These are phyloP conservation scores for Stagonosporopsis cucurbitacearum DNA, from an alignment of 2,329 filamentous ascomycete genomes.

Conservation along the genomic window DNA sequence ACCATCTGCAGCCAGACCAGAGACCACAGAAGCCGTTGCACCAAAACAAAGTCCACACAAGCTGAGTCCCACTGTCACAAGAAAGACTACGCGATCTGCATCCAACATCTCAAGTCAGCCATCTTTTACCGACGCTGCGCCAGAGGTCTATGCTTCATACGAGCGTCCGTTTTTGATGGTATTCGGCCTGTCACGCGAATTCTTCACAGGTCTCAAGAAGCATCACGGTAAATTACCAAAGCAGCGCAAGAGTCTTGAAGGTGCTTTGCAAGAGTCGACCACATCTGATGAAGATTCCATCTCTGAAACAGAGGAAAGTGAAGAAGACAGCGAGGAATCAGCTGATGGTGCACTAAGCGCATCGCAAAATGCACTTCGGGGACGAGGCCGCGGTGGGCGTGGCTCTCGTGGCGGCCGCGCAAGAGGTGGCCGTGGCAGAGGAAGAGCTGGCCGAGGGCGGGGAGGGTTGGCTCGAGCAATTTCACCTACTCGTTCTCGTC, in stretches of 20 bases:
- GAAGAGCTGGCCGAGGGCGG: constrained; percentile 39
- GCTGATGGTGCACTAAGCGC: constrained; percentile 29
- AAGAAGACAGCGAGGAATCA: constrained; percentile 34
- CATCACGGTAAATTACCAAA: constrained; percentile 37
- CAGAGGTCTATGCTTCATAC: constrained; percentile 42
- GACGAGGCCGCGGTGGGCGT: constrained; percentile 36
- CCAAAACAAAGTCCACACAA: constrained; percentile 35
- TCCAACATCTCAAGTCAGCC: constrained; percentile 46
- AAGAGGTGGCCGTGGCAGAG: constrained; percentile 37
- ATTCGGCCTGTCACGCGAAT: constrained; percentile 43
- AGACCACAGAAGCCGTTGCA: constrained; percentile 34
- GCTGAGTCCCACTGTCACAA: constrained; percentile 35
- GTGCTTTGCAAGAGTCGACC: constrained; percentile 23
- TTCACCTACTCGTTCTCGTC: constrained; percentile 41
- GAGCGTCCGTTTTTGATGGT: constrained; percentile 44
- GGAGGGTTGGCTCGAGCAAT: constrained; percentile 28
- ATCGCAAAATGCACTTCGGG: constrained; percentile 29
- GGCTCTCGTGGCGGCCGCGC: constrained; percentile 39
- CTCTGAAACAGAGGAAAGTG: constrained; percentile 30
- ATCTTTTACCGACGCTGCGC: constrained; percentile 34
- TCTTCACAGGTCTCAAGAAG: constrained; percentile 41
- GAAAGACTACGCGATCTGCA: constrained; percentile 45
- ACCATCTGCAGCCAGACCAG: constrained; percentile 38
- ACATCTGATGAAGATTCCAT: constrained; percentile 27
- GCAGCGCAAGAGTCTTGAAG: constrained; percentile 27